A percentile compares a stretch with the other conserved stretches of the same genome.
Evolutionary conservation across 768 basidiomycete genomes (phyloP).

Genomic region (Termitomyces sp.): DNA sequence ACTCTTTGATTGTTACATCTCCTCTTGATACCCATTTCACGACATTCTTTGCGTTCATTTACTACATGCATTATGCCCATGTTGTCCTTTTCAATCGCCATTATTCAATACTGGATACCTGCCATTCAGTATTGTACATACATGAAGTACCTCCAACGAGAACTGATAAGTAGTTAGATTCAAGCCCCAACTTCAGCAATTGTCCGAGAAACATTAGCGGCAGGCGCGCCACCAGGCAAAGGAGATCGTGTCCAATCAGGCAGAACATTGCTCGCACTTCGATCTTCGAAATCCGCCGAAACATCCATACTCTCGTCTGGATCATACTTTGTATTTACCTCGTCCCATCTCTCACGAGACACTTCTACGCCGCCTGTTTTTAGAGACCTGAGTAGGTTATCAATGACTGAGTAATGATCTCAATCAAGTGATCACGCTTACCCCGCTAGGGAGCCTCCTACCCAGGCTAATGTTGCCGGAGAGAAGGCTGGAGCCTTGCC

Average conservation of each 20-base stretch:
- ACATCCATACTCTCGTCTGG: slow-evolving; percentile 34
- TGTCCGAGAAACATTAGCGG: slow-evolving; percentile 30
- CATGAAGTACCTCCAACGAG: background rate
- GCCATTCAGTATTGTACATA: background rate
- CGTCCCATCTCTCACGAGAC: slow-evolving; percentile 82
- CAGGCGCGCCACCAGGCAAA: slow-evolving; percentile 59
- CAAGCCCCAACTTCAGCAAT: slow-evolving; percentile 17
- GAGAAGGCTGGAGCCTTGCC: slow-evolving; percentile 88
- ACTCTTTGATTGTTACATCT: slow-evolving; percentile 7
- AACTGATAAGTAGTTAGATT: slow-evolving; percentile 3
- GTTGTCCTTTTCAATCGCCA: background rate
- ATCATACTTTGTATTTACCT: slow-evolving; percentile 46
- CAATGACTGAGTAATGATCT: background rate
- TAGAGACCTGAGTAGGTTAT: slow-evolving; percentile 47
- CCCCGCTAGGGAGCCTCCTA: slow-evolving; percentile 93
- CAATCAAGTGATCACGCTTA: slow-evolving; percentile 31
- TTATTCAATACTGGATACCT: background rate
- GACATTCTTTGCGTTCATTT: background rate
- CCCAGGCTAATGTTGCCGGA: slow-evolving; percentile 80
- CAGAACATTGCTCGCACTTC: slow-evolving; percentile 39
- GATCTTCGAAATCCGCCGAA: slow-evolving; percentile 27
- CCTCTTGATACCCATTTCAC: background rate
- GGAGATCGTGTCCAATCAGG: slow-evolving; percentile 81
- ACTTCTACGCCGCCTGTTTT: slow-evolving; percentile 87
- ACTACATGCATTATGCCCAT: background rate